Base-by-base conservation (phyloP, 2,329 filamentous ascomycete genomes). In the Fusarium sublunatum region DNA sequence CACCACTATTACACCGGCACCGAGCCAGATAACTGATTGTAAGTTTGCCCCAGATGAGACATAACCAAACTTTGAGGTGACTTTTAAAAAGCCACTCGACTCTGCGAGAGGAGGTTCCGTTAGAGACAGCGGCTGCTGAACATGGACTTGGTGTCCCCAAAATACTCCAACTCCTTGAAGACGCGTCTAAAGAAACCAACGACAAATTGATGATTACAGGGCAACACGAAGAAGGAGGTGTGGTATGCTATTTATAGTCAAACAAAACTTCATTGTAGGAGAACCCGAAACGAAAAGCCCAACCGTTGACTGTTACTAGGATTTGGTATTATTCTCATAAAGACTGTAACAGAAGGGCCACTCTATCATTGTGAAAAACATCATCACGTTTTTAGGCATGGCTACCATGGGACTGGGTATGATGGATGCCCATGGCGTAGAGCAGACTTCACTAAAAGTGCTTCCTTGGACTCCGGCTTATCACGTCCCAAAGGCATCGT, bases 191-290 rank as follows among this genome's bases (percentile, higher is more conserved):
- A 5, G 69, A 78, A 25, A 75, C 80, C 2, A n/a, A n/a, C n/a
- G 24, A 40, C 8, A 51, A 47, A 1, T 72, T 72, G 5, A 64
- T 78, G 3, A 49, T 69, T 1, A 62, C 70, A 5, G 77, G 6
- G 50, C 70, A 1, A 64, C 78, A 44, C 76, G 86, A 7, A 60
- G 68, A 4, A 65, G 73, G 4, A 82, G 83, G 0, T 75, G 79
- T 42, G 84, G 87, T 48, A 82, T 85, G 2, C 75, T 87, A 0
- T 75, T 87, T 35, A 87, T 87, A 83, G 87, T 85, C 2, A 85
- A 82, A 34, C 77, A 84, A 2, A 77, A 80, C 31, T 72, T 87
- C 1, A 76, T 87, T n/a, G 79, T 67, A 0, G 68, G 69, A 0
- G 70, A 70, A 0, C 82, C 86, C 65, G 82, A 81, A 46, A 71